Percentiles rank a stretch among this genome's conserved stretches.
Conservation (phyloP, 345 rosid genomes). For the Turnera subulata region DNA sequence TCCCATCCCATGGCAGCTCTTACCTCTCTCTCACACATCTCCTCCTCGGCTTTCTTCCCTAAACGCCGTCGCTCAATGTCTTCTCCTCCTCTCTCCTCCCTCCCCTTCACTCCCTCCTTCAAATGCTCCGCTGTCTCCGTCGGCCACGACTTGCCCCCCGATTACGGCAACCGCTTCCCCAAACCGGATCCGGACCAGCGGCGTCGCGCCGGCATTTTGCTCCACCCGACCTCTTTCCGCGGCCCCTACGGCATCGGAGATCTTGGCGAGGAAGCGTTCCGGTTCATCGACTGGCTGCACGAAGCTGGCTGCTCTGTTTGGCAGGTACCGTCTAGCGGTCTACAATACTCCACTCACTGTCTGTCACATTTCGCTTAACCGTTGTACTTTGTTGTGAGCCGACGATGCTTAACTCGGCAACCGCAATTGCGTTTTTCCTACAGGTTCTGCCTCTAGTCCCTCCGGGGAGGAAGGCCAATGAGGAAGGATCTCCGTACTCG, state of each 20-base stretch:
- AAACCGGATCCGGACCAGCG: constrained; percentile 30
- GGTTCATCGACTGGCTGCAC: constrained; percentile 87
- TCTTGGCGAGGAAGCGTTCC: constrained; percentile 69
- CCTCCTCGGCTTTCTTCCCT: constrained; percentile 10
- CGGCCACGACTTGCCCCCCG: constrained; percentile 59
- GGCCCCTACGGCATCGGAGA: constrained; percentile 88
- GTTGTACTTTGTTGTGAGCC: no score
- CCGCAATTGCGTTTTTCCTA: no score
- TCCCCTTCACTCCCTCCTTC: constrained; percentile 9
- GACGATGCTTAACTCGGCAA: no score
- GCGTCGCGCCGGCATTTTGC: constrained; percentile 82
- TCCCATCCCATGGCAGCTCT: constrained; percentile 4
- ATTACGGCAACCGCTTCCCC: constrained; percentile 60
- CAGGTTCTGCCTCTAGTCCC: constrained; percentile 99
- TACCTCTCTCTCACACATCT: constrained; percentile 17
- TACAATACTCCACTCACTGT: no score
- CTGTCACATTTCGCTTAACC: no score
- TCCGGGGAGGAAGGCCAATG: constrained; percentile 56
- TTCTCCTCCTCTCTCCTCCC: constrained; percentile 9
- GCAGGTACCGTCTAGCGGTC: constrained; percentile 52
- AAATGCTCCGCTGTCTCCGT: constrained; percentile 26
- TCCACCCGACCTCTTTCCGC: constrained; percentile 86
- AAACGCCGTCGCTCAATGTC: constrained; percentile 13
- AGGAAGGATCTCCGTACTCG: constrained; percentile 82
- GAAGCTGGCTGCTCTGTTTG: constrained; percentile 81